A percentile compares a stretch with the other conserved stretches of the same genome.
Conservation (phyloP, 352 stramenopile species). For the Thalassiosira mediterranea region DNA sequence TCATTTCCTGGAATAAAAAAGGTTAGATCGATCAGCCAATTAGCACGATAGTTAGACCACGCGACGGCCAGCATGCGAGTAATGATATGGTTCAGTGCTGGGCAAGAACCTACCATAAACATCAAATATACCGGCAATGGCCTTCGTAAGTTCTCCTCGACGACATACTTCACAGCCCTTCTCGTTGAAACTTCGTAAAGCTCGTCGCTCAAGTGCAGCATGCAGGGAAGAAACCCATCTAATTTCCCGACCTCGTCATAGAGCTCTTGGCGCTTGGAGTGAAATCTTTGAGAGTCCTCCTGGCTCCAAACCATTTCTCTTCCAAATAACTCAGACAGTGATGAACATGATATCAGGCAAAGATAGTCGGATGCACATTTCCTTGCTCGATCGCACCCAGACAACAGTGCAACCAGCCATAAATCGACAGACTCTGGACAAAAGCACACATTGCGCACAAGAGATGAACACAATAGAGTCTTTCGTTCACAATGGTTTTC, state of each 20-base stretch:
- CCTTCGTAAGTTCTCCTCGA: conserved; percentile 20
- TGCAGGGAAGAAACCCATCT: conserved; percentile 15
- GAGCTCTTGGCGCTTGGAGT: conserved; percentile 6
- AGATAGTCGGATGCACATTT: conserved; percentile 26
- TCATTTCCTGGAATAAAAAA: no score
- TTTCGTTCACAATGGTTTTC: conserved; percentile 10
- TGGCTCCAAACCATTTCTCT: conserved; percentile 13
- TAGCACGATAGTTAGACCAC: no score
- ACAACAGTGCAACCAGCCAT: conserved; percentile 21
- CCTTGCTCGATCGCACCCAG: conserved; percentile 14
- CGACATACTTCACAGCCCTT: conserved; percentile 36
- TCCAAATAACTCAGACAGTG: conserved; percentile 24
- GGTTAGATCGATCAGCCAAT: no score
- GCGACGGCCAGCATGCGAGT: no score
- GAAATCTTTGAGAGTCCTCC: conserved; percentile 23
- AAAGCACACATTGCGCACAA: conserved; percentile 20
- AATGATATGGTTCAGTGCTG: no score
- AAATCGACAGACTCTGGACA: conserved; percentile 28
- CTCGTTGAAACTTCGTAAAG: conserved; percentile 25
- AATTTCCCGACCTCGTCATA: conserved; percentile 28
- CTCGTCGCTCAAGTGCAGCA: conserved; percentile 29
- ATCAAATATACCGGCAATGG: conserved; percentile 29
- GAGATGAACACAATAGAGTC: conserved; percentile 10
- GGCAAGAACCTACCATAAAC: no score
- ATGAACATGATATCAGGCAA: conserved; percentile 25